Base-by-base conservation (phyloP, 2,329 filamentous ascomycete species). In the Allantophomopsis cytisporea region DNA sequence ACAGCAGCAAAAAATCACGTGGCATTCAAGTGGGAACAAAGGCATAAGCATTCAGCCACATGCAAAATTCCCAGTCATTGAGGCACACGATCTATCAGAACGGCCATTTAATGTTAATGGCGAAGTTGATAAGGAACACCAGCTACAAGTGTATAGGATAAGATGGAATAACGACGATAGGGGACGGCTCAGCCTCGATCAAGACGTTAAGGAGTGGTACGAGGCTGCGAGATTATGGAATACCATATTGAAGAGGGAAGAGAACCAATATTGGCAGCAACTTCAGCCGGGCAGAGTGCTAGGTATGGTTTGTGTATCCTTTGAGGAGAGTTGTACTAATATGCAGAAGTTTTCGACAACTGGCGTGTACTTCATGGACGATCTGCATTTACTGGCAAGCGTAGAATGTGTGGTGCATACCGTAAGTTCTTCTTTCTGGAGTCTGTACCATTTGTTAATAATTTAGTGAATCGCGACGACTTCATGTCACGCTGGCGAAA, bases 151-250 rank as follows among this genome's bases (percentile, higher is more conserved):
- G 1, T n/a, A 34, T 10, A 72, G 23, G 23, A 28, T 96, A 6
- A 72, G 89, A 39, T 98, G 91, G 91, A 98, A 98, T 58, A 89
- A 88, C 46, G 82, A 86, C 45, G 91, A 96, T 57, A 70, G 91
- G 32, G 84, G 83, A 1, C 70, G 79, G 2, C 68, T 85, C 43
- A 21, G 13, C 13, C 42, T 44, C 7, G 41, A 42, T 15, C 7
- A 17, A 5, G 6, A 57, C 4, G 50, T 77, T 2, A 57, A 61
- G 7, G 54, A 60, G 31, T 96, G 89, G 87, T 96, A 95, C 55
- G 59, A 64, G 15, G 88, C 89, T 1, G 88, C 87, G 12, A 67
- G 73, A 38, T 76, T 76, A 50, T 96, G 80, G 68, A 68, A 84
- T 45, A 61, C 66, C 17, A 73, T 94, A 20, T 54, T 96, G 40